phyloP scores from a whole-genome alignment of 495 filamentous ascomycete genomes.

The Antarctomyces pellizariae region DNA sequence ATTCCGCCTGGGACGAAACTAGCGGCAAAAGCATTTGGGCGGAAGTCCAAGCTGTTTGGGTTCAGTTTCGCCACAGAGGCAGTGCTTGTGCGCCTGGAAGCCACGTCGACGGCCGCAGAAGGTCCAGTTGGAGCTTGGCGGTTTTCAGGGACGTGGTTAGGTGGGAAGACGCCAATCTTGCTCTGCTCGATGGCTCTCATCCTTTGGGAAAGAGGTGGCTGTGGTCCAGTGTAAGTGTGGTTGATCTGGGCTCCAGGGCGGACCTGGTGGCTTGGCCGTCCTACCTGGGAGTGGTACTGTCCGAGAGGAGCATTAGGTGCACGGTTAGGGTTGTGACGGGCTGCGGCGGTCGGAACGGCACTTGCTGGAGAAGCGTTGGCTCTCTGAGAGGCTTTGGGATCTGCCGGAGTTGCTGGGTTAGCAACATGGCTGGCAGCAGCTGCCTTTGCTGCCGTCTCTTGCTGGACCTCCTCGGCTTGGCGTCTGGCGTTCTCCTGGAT shows the following conservation, averaged over 20 bases:
- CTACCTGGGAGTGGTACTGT: constrained; percentile 2
- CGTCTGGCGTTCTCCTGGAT: constrained; percentile 69
- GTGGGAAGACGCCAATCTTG: constrained; percentile 15
- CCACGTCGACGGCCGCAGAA: constrained; percentile 21
- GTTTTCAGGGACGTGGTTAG: constrained; percentile 15
- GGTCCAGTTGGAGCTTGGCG: constrained; percentile 29
- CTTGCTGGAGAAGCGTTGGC: too few relatives aligned
- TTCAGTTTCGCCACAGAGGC: constrained; percentile 40
- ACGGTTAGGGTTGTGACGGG: too few relatives aligned
- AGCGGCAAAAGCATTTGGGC: constrained; percentile 53
- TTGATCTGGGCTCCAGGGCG: too few relatives aligned
- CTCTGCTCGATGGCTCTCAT: constrained; percentile 22
- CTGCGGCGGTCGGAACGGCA: too few relatives aligned
- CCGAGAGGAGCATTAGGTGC: too few relatives aligned
- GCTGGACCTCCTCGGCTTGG: constrained; percentile 34
- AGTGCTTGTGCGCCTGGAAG: constrained; percentile 21
- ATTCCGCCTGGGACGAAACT: constrained; percentile 50
- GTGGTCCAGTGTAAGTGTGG: too few relatives aligned
- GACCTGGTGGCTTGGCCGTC: background rate
- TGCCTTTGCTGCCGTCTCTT: constrained; percentile 1
- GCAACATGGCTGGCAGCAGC: constrained; percentile 9
- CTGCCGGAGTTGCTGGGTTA: constrained; percentile 8
- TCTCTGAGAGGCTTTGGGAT: constrained; percentile 10
- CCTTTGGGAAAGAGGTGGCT: too few relatives aligned
- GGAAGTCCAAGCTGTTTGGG: constrained; percentile 62